Percentiles rank a stretch among this genome's conserved stretches.
Evolutionary conservation across 225 moss, liverwort and hornwort species (phyloP).

Genomic region (Bryum argenteum): DNA sequence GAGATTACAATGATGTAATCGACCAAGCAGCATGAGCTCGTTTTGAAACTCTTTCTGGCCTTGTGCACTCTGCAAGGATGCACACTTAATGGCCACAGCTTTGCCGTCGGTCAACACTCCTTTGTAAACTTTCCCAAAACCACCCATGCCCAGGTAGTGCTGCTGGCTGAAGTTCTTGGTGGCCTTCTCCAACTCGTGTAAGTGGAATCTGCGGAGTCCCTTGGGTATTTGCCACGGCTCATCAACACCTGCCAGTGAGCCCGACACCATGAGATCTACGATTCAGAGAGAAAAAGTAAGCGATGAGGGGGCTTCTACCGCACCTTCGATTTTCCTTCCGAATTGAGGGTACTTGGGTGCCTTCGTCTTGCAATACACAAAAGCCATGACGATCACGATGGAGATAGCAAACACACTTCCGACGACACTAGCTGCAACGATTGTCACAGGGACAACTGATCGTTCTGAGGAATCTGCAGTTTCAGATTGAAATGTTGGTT

Average conservation of each 20-base stretch:
- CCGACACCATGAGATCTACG: no score
- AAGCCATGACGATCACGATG: conserved; percentile 24
- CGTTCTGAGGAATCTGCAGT: conserved; percentile 25
- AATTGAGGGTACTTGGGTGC: conserved; percentile 40
- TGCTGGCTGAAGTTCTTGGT: conserved; percentile 58
- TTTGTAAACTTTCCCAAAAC: conserved; percentile 59
- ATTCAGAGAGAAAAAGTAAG: no score
- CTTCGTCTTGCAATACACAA: conserved; percentile 28
- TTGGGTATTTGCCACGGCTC: conserved; percentile 45
- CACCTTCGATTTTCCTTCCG: conserved; percentile 38
- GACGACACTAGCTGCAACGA: conserved; percentile 28
- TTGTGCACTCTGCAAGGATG: conserved; percentile 56
- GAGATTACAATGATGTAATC: conserved; percentile 77
- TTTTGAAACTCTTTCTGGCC: conserved; percentile 75
- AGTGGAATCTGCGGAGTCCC: conserved; percentile 57
- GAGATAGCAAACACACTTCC: conserved; percentile 19
- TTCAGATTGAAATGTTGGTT: not conserved
- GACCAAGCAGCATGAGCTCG: conserved; percentile 71
- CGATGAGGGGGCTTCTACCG: not conserved
- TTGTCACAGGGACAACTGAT: conserved; percentile 16
- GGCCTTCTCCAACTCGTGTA: conserved; percentile 63
- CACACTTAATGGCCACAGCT: conserved; percentile 72
- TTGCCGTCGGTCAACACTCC: conserved; percentile 59
- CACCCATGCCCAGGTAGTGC: conserved; percentile 51
- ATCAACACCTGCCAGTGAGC: conserved; percentile 21